Conservation (phyloP, 441 rosid species). For the Brassica balearica region DNA sequence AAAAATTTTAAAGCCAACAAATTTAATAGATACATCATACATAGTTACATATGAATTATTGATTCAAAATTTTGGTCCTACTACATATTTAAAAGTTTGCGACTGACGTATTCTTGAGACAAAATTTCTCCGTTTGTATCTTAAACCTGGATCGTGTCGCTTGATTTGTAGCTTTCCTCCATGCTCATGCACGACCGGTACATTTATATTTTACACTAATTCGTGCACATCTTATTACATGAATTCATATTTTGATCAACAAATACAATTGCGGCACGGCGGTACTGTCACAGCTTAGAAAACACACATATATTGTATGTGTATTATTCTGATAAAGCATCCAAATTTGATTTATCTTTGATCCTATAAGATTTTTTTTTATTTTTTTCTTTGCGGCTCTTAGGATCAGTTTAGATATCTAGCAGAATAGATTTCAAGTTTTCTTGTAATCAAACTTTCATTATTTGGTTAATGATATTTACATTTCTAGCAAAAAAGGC, state of each 20-base stretch:
- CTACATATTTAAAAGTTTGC: background rate
- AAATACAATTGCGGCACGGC: conserved; percentile 4
- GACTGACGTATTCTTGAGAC: conserved; percentile 37
- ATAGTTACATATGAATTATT: conserved; percentile 11
- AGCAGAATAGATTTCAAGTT: too few relatives aligned
- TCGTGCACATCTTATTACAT: conserved; percentile 18
- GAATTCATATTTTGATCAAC: background rate
- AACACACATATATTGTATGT: conserved; percentile 10
- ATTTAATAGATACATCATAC: conserved; percentile 12
- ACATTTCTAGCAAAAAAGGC: too few relatives aligned
- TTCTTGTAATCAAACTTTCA: too few relatives aligned
- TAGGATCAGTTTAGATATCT: too few relatives aligned
- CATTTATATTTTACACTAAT: conserved; percentile 21
- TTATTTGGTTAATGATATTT: too few relatives aligned
- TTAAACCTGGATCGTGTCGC: conserved; percentile 43
- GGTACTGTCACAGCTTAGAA: conserved; percentile 16
- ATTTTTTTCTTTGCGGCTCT: too few relatives aligned
- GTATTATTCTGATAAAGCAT: conserved; percentile 4
- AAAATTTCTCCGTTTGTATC: conserved; percentile 35
- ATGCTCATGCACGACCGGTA: conserved; percentile 41
- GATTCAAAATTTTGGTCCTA: conserved; percentile 25
- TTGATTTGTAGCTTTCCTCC: conserved; percentile 42
- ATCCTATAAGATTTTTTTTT: too few relatives aligned
- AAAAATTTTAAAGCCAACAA: conserved; percentile 9
- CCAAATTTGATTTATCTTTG: background rate